phyloP scores from a whole-genome alignment of 164 flowering plant species.

The Paratinospora sagittata region DNA sequence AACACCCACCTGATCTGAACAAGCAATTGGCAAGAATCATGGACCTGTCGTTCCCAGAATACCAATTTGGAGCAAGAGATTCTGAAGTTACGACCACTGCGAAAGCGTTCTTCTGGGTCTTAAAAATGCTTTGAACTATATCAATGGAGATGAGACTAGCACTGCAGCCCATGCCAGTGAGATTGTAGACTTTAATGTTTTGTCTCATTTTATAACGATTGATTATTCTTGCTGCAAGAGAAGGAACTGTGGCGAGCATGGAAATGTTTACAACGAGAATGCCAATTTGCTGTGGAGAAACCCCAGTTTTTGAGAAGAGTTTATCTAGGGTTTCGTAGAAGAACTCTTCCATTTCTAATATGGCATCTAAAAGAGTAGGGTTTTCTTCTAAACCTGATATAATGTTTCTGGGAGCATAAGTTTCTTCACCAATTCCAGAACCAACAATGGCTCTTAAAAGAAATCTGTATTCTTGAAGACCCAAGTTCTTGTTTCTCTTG shows the following conservation, averaged over 20 bases:
- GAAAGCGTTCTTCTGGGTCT: constrained; percentile 21
- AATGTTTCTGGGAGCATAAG: constrained; percentile 41
- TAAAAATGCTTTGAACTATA: constrained; percentile 40
- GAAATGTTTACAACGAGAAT: constrained; percentile 63
- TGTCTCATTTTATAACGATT: constrained; percentile 62
- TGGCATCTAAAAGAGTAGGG: constrained; percentile 24
- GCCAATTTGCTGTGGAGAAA: constrained; percentile 53
- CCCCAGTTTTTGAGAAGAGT: constrained; percentile 35
- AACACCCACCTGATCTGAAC: constrained; percentile 59
- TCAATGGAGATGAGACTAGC: constrained; percentile 55
- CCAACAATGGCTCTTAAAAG: constrained; percentile 41
- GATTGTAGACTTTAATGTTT: constrained; percentile 43
- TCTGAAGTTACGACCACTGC: constrained; percentile 63
- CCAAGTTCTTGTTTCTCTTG: constrained; percentile 39
- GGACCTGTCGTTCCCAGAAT: constrained; percentile 44
- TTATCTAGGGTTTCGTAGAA: constrained; percentile 44
- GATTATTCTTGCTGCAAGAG: constrained; percentile 43
- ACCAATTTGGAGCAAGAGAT: constrained; percentile 50
- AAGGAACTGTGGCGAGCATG: constrained; percentile 46
- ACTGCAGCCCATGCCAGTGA: constrained; percentile 76
- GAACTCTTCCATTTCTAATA: constrained; percentile 47
- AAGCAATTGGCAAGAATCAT: constrained; percentile 62
- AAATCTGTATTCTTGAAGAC: constrained; percentile 38
- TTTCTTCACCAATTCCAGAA: constrained; percentile 56
- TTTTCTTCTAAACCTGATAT: constrained; percentile 29